Conservation (phyloP, 169 alveolate genomes). For the Eimeria nieschulzi region DNA sequence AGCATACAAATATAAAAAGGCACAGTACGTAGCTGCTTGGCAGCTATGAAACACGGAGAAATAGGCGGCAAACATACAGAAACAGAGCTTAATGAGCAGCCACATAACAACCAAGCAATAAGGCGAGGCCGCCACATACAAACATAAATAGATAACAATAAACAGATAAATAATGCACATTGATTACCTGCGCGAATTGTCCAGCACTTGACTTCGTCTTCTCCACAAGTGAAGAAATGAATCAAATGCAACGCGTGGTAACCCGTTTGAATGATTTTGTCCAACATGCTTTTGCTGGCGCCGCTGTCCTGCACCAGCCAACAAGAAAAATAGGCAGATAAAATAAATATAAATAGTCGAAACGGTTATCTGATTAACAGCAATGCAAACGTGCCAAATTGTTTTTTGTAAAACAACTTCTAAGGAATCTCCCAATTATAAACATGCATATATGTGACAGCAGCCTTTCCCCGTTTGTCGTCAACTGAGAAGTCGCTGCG, state of each 20-base stretch:
- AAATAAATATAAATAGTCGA: neutral
- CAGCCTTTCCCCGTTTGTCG: too few relatives aligned
- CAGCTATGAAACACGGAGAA: too few relatives aligned
- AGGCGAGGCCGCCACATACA: neutral
- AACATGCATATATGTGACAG: too few relatives aligned
- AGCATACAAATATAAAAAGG: neutral
- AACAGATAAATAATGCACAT: conserved; percentile 54
- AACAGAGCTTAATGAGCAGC: neutral
- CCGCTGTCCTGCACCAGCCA: conserved; percentile 74
- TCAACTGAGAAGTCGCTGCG: too few relatives aligned
- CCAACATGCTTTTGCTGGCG: conserved; percentile 90
- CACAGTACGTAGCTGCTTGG: neutral
- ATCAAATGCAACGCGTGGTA: conserved; percentile 94
- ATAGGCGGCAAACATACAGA: neutral
- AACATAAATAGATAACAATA: neutral
- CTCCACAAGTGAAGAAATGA: conserved; percentile 99
- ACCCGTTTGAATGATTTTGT: conserved; percentile 97
- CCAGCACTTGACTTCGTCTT: conserved; percentile 99
- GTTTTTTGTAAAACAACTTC: too few relatives aligned
- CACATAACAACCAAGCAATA: too few relatives aligned
- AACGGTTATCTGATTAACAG: too few relatives aligned
- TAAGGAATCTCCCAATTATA: too few relatives aligned
- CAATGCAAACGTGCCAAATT: neutral
- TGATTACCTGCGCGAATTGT: conserved; percentile 75
- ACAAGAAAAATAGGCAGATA: neutral